phyloP scores from a whole-genome alignment of 305 asterid species.

The Fraxinus floribunda region DNA sequence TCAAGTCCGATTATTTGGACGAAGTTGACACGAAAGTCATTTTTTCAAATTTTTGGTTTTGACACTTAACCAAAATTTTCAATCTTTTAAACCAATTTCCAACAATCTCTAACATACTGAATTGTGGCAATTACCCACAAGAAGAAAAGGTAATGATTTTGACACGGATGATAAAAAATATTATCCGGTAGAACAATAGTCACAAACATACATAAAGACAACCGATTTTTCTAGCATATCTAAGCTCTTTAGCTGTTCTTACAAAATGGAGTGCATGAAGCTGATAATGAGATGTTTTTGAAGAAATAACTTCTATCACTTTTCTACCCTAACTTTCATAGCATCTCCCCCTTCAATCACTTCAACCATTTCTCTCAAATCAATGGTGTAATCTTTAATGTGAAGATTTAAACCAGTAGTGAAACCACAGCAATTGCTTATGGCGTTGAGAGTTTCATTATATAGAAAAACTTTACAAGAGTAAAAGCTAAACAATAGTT shows the following conservation, averaged over 20 bases:
- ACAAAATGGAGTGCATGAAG: neutral
- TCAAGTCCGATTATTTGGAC: too few relatives aligned
- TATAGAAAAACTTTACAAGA: neutral
- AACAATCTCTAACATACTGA: too few relatives aligned
- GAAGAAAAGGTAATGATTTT: too few relatives aligned
- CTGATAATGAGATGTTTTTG: neutral
- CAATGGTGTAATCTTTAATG: constrained; percentile 51
- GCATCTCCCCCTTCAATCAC: constrained; percentile 77
- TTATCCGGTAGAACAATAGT: neutral
- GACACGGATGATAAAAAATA: neutral
- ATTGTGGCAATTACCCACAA: too few relatives aligned
- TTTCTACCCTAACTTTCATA: constrained; percentile 28
- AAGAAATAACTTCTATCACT: neutral
- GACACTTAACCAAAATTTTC: too few relatives aligned
- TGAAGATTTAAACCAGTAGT: neutral
- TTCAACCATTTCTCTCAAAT: constrained; percentile 49
- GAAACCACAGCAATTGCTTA: neutral
- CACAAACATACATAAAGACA: neutral
- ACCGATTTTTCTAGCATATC: neutral
- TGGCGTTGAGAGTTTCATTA: neutral
- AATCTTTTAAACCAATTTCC: too few relatives aligned
- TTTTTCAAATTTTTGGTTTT: too few relatives aligned
- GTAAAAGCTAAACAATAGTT: neutral
- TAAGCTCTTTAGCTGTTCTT: neutral
- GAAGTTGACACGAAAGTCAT: too few relatives aligned